Base-by-base conservation (phyloP, 148 eudicot genomes). In the Bassia scoparia region DNA sequence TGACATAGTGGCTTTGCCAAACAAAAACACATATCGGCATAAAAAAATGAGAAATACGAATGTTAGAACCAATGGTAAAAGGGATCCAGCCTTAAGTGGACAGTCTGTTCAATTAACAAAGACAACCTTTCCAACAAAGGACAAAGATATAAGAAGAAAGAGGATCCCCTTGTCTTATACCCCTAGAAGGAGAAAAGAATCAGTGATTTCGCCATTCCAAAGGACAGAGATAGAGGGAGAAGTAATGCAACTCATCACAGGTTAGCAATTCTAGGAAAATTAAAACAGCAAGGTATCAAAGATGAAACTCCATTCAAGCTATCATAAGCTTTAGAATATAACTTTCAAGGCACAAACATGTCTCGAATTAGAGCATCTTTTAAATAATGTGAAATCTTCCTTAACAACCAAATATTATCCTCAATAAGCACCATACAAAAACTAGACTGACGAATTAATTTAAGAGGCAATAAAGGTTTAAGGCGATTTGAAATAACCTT, bases 21-120 rank as follows among this genome's bases (percentile, higher is more conserved):
- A 66, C 0, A 66, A 20, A 15, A 66, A 66, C 0, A 66, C 53
- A 13, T 43, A 31, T 61, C 65, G 0, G 65, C 65, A 61, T 61
- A 61, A 26, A 61, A 61, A 7, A 31, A 4, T 41, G 69, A 0
- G 27, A 37, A 0, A 41, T 1, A n/a, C 17, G 1, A 0, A 64
- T 8, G 0, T 64, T 8, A 6, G 6, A 17, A 10, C 0, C 24
- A n/a, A 64, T 38, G 2, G 1, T 37, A 0, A 64, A 7, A 0
- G 48, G 50, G 0, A 9, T 23, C 68, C 50, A n/a, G 0, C 11
- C 0, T 0, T 14, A 5, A 0, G 2, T 0, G 0, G 4, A 66
- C 34, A 0, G 26, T 43, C 0, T 7, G 0, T 0, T 66, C 53
- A 15, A 66, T 66, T 12, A 66, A 14, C 0, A 23, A 1, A 0